phyloP scores from a whole-genome alignment of 1,284 basidiomycete genomes.

The Volvariella surrecta region DNA sequence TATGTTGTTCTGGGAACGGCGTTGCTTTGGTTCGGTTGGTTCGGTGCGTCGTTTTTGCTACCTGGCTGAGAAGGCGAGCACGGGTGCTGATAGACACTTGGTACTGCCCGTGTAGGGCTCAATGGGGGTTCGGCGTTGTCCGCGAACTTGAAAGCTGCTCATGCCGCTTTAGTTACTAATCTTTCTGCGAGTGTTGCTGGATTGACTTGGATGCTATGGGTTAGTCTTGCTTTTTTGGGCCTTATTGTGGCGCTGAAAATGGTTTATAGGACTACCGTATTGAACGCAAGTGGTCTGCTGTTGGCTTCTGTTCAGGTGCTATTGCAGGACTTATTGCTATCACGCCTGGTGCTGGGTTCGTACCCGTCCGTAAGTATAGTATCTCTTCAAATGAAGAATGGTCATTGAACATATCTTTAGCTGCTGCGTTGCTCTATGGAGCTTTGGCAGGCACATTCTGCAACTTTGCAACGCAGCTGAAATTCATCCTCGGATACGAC shows the following conservation, averaged over 20 bases:
- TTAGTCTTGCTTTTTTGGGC: constrained; percentile 12
- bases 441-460: constrained; percentile 76
- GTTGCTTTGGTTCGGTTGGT: constrained; percentile 97
- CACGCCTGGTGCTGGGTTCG: constrained; percentile 89
- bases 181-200: constrained; percentile 81
- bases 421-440: constrained; percentile 80
- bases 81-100: constrained; percentile 2
- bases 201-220: constrained; percentile 90
- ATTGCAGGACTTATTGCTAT: constrained; percentile 86
- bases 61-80: neutral
- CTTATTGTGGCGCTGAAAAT: neutral
- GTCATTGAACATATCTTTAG: constrained; percentile 20
- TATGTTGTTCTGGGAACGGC: constrained; percentile 89
- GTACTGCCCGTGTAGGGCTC: constrained; percentile 30
- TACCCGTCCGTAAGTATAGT: constrained; percentile 57
- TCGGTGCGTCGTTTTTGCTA: constrained; percentile 38
- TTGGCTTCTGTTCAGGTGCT: constrained; percentile 95
- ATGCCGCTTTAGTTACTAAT: constrained; percentile 94
- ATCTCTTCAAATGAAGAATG: neutral
- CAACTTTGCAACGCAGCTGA: constrained; percentile 94
- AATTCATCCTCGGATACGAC: constrained; percentile 70
- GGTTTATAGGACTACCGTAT: constrained; percentile 73
- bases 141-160: constrained; percentile 82
- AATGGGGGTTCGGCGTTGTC: constrained; percentile 82
- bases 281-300: constrained; percentile 87